Evolutionary conservation across 2,329 filamentous ascomycete genomes (phyloP).

Genomic region (Pyrenophora seminiperda): DNA sequence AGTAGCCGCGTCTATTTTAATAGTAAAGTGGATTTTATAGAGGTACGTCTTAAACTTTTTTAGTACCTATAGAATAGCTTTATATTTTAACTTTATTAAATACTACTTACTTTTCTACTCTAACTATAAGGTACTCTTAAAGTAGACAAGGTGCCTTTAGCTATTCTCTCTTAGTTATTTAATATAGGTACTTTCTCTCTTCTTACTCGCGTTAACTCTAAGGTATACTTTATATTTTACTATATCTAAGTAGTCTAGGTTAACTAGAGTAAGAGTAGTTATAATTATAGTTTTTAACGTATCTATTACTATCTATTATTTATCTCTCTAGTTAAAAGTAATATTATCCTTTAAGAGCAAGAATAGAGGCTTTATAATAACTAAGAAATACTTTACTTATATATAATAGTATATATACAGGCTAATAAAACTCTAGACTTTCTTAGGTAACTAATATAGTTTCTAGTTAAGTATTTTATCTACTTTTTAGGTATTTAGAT

Average conservation of each 20-base stretch:
- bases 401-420: constrained; percentile 6
- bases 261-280: neutral
- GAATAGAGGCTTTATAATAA: constrained; percentile 1
- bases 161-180: neutral
- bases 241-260: neutral
- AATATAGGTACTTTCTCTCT: neutral
- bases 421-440: constrained; percentile 2
- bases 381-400: neutral
- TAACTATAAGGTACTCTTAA: constrained; percentile 6
- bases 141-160: neutral
- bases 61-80: neutral
- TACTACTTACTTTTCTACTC: neutral
- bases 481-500: constrained; percentile 1
- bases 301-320: neutral
- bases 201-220: neutral
- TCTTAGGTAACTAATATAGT: neutral
- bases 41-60: constrained; percentile 2
- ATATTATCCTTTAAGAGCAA: neutral
- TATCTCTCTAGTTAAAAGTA: neutral
- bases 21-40: constrained; percentile 2
- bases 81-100: neutral
- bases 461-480: constrained; percentile 2
- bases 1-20: neutral
- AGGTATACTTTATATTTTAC: neutral
- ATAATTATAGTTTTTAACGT: neutral